Evolutionary conservation across 805 yeast genomes (phyloP).

Genomic region (Sugiyamaella marilandica): DNA sequence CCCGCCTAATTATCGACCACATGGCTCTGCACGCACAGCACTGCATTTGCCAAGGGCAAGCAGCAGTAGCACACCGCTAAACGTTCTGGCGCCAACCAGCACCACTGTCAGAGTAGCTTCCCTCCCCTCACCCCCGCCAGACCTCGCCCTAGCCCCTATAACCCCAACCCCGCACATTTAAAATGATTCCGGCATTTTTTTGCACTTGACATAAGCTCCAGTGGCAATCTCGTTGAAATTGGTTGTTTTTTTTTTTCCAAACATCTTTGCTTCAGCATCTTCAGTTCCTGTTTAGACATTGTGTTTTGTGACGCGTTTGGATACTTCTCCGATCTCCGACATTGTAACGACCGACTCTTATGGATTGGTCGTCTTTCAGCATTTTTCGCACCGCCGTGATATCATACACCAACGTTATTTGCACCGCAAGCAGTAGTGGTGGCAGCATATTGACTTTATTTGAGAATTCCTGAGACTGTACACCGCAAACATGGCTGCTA

Average conservation of each 20-base stretch:
- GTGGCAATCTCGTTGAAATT: not conserved
- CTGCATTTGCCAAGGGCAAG: too few relatives aligned
- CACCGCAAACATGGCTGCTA: conserved; percentile 59
- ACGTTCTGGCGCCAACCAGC: too few relatives aligned
- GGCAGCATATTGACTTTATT: not conserved
- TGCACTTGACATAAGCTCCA: not conserved
- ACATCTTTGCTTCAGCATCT: not conserved
- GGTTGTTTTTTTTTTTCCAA: too few relatives aligned
- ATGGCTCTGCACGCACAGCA: too few relatives aligned
- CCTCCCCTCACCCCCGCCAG: too few relatives aligned
- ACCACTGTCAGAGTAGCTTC: too few relatives aligned
- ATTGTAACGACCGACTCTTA: conserved; percentile 13
- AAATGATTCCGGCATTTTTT: not conserved
- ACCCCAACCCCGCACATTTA: not conserved
- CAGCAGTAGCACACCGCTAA: too few relatives aligned
- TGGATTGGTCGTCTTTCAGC: conserved; percentile 20
- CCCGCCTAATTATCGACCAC: too few relatives aligned
- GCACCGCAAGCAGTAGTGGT: conserved; percentile 2
- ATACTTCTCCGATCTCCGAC: not conserved
- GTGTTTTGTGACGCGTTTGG: not conserved
- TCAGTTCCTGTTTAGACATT: not conserved
- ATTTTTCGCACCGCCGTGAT: conserved; percentile 1
- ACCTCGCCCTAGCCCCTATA: too few relatives aligned
- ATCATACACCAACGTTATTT: not conserved
- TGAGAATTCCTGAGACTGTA: not conserved